Evolutionary conservation across 164 flowering plant genomes (phyloP), one percentile per base, ranked within the genome.

Genomic region (Aristolochia contorta): DNA sequence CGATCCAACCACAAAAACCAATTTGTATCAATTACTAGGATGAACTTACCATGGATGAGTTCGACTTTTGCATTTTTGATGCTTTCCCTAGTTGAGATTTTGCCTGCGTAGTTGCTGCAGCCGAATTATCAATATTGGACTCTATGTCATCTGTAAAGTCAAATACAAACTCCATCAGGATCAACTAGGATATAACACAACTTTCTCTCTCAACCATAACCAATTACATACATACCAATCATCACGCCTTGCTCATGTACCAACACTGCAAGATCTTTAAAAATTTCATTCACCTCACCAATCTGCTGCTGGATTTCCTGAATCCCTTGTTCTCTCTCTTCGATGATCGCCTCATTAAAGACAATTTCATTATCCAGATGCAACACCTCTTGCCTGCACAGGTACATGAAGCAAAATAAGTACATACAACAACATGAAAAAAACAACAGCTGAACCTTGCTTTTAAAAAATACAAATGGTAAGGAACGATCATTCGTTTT

Each of bases 321-420:
- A 46, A 87, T 87, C 4, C 94, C 94, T 64, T 83, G 90, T 61
- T 87, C 90, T 61, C 94, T 77, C 75, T 87, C 94, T 57, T 87
- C 94, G 50, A 87, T 87, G 50, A 84, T 76, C 55, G 90, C 86
- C 59, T 81, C 85, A 65, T 82, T 85, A 67, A 81, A 82, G 30
- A 72, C 72, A 57, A 82, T 75, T 66, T 82, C 91, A 67, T 82
- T 84, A 27, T 79, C 87, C 62, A 81, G 64, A 25, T 71, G 71
- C 58, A 82, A 24, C 21, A 81, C 74, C 56, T 78, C 91, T 60
- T 85, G 85, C 60, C 91, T 85, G 80, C 64, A 7, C 43, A 47
- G 7, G 3, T 48, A 41, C 19, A 27, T 24, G 47, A 24, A 52
- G 15, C 43, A 25, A 55, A 25, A 53, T 37, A 53, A 16, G 20